These are phyloP conservation scores for Neurospora sublineolata DNA, from an alignment of 495 filamentous ascomycete genomes.

Conservation along the genomic window DNA sequence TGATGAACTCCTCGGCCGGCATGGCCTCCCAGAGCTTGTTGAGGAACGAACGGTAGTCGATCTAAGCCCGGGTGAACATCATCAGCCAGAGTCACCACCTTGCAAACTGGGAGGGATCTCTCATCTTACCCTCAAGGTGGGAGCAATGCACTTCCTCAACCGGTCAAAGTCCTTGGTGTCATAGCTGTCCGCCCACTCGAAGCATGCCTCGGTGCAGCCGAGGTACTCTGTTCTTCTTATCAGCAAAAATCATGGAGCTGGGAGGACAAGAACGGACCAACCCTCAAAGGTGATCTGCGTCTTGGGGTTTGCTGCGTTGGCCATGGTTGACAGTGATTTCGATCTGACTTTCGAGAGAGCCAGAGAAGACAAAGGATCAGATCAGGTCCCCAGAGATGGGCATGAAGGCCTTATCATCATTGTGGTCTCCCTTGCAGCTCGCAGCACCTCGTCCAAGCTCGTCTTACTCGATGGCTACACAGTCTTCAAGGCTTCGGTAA, in stretches of 20 bases:
- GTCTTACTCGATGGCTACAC: not conserved
- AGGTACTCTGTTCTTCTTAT: conserved; percentile 34
- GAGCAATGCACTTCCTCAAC: conserved; percentile 58
- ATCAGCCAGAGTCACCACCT: not conserved
- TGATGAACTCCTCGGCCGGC: conserved; percentile 58
- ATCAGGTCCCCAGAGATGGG: not conserved
- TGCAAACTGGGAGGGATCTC: not conserved
- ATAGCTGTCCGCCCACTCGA: conserved; percentile 78
- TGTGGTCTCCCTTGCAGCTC: not conserved
- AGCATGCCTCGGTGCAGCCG: conserved; percentile 39
- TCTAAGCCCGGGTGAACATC: conserved; percentile 15
- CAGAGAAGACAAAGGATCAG: not conserved
- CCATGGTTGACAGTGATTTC: conserved; percentile 10
- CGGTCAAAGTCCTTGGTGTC: conserved; percentile 73
- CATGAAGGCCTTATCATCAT: not conserved
- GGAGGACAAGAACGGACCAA: not conserved
- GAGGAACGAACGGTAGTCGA: conserved; percentile 68
- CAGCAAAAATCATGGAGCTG: not conserved
- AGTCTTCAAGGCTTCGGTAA: not conserved
- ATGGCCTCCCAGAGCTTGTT: conserved; percentile 62
- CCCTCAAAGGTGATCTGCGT: conserved; percentile 22
- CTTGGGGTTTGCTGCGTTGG: conserved; percentile 8
- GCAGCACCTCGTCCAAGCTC: not conserved
- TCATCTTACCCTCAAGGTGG: conserved; percentile 45
- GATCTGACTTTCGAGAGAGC: not conserved